Evolutionary conservation across 2,329 filamentous ascomycete genomes (phyloP).

Genomic region (Xylaria digitata): DNA sequence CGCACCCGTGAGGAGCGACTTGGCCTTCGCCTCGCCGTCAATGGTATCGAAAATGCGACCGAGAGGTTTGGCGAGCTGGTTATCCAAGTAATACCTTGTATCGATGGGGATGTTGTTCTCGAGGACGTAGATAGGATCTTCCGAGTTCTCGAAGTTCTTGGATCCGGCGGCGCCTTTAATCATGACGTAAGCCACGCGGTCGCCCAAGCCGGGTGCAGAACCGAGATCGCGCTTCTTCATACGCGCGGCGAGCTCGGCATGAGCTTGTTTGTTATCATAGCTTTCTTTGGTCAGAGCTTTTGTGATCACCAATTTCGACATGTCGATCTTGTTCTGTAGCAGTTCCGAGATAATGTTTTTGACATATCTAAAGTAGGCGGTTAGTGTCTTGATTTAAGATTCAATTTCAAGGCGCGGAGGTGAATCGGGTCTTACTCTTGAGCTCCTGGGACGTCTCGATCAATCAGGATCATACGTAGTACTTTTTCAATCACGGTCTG

Average conservation of each 20-base stretch:
- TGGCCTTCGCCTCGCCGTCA: conserved; percentile 90
- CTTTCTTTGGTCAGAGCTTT: conserved; percentile 93
- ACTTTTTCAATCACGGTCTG: conserved; percentile 98
- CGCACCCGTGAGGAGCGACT: conserved; percentile 86
- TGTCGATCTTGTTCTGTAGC: conserved; percentile 96
- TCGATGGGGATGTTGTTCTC: conserved; percentile 99
- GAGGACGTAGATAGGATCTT: conserved; percentile 96
- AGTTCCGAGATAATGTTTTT: conserved; percentile 96
- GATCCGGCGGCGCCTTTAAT: conserved; percentile 88
- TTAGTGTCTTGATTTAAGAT: conserved; percentile 51
- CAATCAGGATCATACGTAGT: conserved; percentile 93
- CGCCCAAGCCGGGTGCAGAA: conserved; percentile 90
- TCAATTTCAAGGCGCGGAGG: conserved; percentile 11
- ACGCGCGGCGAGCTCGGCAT: conserved; percentile 92
- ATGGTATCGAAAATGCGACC: conserved; percentile 98
- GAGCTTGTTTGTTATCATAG: conserved; percentile 93
- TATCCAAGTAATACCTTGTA: conserved; percentile 98
- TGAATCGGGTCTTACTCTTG: conserved; percentile 80
- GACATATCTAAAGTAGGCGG: conserved; percentile 75
- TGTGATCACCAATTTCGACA: conserved; percentile 99
- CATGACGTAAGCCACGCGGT: conserved; percentile 98
- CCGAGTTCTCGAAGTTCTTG: conserved; percentile 96
- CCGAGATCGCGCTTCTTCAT: conserved; percentile 98
- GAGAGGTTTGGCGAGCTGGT: conserved; percentile 95
- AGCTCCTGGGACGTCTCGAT: conserved; percentile 87